Percentiles rank a stretch among this genome's conserved stretches.
Conservation (phyloP, 768 basidiomycete genomes). For the Lanmaoa pseudosensibilis region DNA sequence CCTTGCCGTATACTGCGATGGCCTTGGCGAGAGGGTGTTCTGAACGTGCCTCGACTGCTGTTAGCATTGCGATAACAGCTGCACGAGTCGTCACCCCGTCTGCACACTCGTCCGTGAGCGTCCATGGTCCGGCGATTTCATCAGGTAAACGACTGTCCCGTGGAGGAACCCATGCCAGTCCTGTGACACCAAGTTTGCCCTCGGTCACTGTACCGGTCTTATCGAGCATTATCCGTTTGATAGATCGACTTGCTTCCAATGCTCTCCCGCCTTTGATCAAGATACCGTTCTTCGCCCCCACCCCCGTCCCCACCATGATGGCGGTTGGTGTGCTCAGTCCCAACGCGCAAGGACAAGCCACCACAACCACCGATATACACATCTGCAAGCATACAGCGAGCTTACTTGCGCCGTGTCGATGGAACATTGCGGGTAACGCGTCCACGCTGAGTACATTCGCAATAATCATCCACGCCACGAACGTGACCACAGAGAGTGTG, state of each 20-base stretch:
- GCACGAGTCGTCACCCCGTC: slow-evolving; percentile 62
- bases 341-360: slow-evolving; percentile 97
- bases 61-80: slow-evolving; percentile 75
- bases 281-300: slow-evolving; percentile 96
- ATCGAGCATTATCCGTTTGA: slow-evolving; percentile 85
- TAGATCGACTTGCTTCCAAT: slow-evolving; percentile 82
- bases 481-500: slow-evolving; percentile 75
- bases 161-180: slow-evolving; percentile 69
- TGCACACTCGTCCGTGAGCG: slow-evolving; percentile 39
- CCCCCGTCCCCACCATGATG: slow-evolving; percentile 98
- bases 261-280: slow-evolving; percentile 97
- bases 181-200: slow-evolving; percentile 85
- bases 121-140: slow-evolving; percentile 5
- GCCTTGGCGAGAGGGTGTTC: slow-evolving; percentile 97
- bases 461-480: slow-evolving; percentile 79
- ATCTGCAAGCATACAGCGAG: slow-evolving; percentile 92
- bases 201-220: slow-evolving; percentile 98
- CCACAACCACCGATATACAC: slow-evolving; percentile 96
- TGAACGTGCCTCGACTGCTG: slow-evolving; percentile 85
- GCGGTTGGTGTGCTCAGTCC: slow-evolving; percentile 97
- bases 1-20: slow-evolving; percentile 79
- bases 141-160: slow-evolving; percentile 23
- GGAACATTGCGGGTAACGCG: slow-evolving; percentile 81
- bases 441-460: slow-evolving; percentile 55
- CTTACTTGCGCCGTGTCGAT: slow-evolving; percentile 76